Evolutionary conservation across 129 eudicot genomes (phyloP), one percentile per base, ranked within the genome.

Genomic region (Mikania micrantha): DNA sequence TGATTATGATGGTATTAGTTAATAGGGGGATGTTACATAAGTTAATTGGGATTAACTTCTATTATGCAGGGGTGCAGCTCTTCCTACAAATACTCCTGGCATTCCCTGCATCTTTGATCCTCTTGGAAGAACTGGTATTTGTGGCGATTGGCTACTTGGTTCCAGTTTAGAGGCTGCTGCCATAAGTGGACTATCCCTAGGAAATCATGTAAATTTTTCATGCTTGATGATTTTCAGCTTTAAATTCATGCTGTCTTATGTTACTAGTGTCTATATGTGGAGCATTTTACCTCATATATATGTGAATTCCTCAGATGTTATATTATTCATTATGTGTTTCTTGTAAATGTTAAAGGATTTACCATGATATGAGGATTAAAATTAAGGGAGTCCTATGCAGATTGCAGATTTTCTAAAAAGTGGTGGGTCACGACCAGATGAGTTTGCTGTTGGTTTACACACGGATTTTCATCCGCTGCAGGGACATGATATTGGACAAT

Each of bases 71-170:
- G 98, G 98, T 74, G 98, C 98, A 64, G 96, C 98, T 78, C 98
- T 92, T 82, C 98, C 98, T 50, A 84, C 89, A 60, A 92, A 92
- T 72, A 80, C 82, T 47, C 98, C 98, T 52, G 85, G 82, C 65
- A 73, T 84, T 42, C 96, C 98, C 16, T 92, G 96, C 81, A 88
- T 92, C 70, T 92, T 92, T 81, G 98, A 92, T 80, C 91, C 98
- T 38, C 89, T 79, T 67, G 98, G 98, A 80, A 69, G 96, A 79
- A 89, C 96, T 41, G 98, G 98, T 57, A 88, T 92, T 73, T 92
- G 98, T 79, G 98, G 98, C 36, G 98, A 88, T 84, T 92, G 98
- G 96, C 80, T 92, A 40, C 84, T 86, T 31, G 98, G 98, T 41
- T 92, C 96, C 36, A 92, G 90, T 73, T 76, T 92, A 75, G 98